phyloP scores from a whole-genome alignment of 176 grass and related monocot genomes.

The Pontederia crassipes region DNA sequence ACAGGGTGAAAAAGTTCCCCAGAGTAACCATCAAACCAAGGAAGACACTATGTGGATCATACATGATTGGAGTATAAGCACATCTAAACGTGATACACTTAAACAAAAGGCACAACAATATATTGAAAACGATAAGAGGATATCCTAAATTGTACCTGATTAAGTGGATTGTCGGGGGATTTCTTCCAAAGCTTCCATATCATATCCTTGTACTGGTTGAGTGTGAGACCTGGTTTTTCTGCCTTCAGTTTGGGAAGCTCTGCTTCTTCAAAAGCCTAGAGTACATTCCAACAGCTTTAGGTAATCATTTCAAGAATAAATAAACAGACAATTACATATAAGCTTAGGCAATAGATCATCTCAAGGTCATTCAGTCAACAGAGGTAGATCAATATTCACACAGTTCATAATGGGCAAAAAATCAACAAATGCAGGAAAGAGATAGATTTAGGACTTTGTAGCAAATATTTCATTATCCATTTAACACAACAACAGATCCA shows the following conservation, averaged over 20 bases:
- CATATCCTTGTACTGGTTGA: constrained; percentile 98
- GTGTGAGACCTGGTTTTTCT: constrained; percentile 87
- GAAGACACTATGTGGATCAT: neutral
- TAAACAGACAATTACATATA: too few relatives aligned
- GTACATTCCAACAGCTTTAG: neutral
- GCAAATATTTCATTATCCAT: neutral
- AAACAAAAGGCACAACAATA: neutral
- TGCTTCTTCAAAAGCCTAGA: constrained; percentile 86
- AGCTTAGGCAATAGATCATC: too few relatives aligned
- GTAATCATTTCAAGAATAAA: neutral
- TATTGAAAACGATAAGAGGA: neutral
- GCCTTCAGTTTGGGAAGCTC: constrained; percentile 93
- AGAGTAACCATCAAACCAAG: too few relatives aligned
- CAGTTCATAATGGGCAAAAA: neutral
- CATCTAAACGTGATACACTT: neutral
- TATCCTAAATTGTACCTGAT: constrained; percentile 46
- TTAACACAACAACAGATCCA: neutral
- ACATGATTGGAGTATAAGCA: neutral
- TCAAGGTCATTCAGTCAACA: neutral
- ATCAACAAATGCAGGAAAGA: neutral
- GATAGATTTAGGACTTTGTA: neutral
- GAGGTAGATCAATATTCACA: neutral
- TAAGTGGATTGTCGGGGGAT: constrained; percentile 95
- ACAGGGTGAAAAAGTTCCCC: too few relatives aligned
- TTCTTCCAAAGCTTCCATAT: constrained; percentile 99